Percentiles rank a stretch among this genome's conserved stretches.
These are phyloP conservation scores for Rubia tinctorum DNA, from an alignment of 305 asterid species.

Conservation along the genomic window DNA sequence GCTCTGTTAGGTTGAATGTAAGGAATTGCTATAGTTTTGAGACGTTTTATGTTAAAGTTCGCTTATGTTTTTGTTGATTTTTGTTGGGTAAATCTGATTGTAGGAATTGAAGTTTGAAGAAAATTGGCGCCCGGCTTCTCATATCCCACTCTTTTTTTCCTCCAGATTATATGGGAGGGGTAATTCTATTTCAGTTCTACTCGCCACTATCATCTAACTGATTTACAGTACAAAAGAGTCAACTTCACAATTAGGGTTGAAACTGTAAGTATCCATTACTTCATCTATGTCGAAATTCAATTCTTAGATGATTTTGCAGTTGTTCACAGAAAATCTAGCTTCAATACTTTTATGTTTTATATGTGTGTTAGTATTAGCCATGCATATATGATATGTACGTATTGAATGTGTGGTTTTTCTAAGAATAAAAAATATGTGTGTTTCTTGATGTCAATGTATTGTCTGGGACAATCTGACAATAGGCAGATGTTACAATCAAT, in stretches of 20 bases:
- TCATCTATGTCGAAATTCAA: background rate
- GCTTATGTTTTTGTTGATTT: too few species aligned
- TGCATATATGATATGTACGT: background rate
- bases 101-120: too few species aligned
- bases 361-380: background rate
- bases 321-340: background rate
- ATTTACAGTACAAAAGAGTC: constrained; percentile 12
- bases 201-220: too few species aligned
- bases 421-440: background rate
- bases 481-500: background rate
- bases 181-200: too few species aligned
- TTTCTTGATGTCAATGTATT: background rate
- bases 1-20: constrained; percentile 55
- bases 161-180: too few species aligned
- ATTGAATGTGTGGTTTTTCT: constrained; percentile 57
- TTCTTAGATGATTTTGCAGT: constrained; percentile 2
- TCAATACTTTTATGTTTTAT: background rate
- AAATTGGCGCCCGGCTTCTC: too few species aligned
- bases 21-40: constrained; percentile 11
- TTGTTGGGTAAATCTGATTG: too few species aligned
- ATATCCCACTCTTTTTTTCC: too few species aligned
- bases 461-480: background rate
- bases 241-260: too few species aligned
- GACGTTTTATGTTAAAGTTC: too few species aligned
- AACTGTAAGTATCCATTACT: background rate